phyloP scores from a whole-genome alignment of 805 yeast species.

The Spathaspora sp. region DNA sequence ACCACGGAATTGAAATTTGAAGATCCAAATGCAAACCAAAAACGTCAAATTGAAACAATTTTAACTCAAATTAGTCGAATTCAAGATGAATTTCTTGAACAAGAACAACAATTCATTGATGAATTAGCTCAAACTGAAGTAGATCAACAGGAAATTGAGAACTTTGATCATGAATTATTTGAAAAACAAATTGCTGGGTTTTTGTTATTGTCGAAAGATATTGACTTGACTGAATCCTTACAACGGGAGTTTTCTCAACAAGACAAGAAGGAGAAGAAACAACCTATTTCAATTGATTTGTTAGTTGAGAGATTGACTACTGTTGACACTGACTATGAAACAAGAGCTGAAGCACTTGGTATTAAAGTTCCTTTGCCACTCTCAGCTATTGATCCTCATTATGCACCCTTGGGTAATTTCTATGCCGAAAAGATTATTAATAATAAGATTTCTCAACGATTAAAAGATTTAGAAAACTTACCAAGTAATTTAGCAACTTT shows the following conservation, averaged over 20 bases:
- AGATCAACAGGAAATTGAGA: conserved; percentile 7
- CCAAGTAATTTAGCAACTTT: conserved; percentile 70
- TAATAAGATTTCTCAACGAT: conserved; percentile 52
- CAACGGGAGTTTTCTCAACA: conserved; percentile 28
- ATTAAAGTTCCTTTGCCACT: conserved; percentile 19
- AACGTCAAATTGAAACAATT: conserved; percentile 24
- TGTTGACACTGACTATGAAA: conserved; percentile 15
- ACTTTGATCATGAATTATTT: conserved; percentile 43
- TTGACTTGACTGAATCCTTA: conserved; percentile 57
- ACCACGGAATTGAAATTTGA: conserved; percentile 8
- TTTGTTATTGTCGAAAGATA: conserved; percentile 60
- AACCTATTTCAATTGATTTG: conserved; percentile 2
- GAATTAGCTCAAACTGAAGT: conserved; percentile 12
- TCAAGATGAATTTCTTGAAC: conserved; percentile 18
- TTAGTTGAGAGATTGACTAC: conserved; percentile 3
- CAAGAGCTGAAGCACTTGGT: conserved; percentile 41
- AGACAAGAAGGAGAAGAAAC: conserved; percentile 4
- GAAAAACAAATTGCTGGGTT: conserved; percentile 60
- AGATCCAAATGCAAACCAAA: conserved; percentile 22
- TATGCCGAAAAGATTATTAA: conserved; percentile 52
- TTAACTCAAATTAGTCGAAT: conserved; percentile 23
- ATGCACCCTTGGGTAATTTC: conserved; percentile 45
- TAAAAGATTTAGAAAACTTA: conserved; percentile 56
- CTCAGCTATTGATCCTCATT: conserved; percentile 22
- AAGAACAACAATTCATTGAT: conserved; percentile 17